These are phyloP conservation scores for Parachaetomium inaequale DNA, from an alignment of 495 filamentous ascomycete genomes.

Conservation along the genomic window DNA sequence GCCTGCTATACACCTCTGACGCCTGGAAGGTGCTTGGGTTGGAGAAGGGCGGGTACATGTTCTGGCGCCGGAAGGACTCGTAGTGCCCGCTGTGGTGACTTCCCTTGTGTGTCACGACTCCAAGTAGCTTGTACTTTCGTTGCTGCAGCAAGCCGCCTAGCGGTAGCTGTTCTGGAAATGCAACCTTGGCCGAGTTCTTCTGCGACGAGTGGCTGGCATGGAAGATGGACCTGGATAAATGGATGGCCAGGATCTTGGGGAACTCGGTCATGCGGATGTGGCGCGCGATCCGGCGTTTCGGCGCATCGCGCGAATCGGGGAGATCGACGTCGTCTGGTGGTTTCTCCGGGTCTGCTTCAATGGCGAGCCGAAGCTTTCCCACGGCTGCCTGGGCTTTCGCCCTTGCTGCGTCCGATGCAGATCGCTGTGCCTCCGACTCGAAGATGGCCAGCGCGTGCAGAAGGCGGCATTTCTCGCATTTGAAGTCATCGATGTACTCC, in stretches of 20 bases:
- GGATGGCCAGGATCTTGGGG: conserved; percentile 84
- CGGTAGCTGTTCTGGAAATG: conserved; percentile 79
- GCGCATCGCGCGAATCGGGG: conserved; percentile 68
- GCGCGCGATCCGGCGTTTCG: conserved; percentile 77
- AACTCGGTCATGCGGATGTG: conserved; percentile 81
- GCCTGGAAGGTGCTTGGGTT: conserved; percentile 73
- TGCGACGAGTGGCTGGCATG: conserved; percentile 67
- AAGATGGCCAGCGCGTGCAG: conserved; percentile 57
- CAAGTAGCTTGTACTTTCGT: conserved; percentile 78
- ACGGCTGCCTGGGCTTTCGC: conserved; percentile 46
- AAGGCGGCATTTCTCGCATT: conserved; percentile 89
- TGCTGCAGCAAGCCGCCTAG: conserved; percentile 76
- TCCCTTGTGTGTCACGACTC: conserved; percentile 89
- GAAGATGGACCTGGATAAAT: conserved; percentile 89
- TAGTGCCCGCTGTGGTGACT: conserved; percentile 97
- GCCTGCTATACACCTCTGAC: conserved; percentile 63
- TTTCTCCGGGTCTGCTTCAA: conserved; percentile 74
- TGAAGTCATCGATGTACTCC: conserved; percentile 95
- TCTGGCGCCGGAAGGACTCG: conserved; percentile 92
- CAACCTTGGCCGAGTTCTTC: conserved; percentile 91
- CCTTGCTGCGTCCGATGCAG: conserved; percentile 45
- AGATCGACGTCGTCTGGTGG: conserved; percentile 66
- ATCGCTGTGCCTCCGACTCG: conserved; percentile 38
- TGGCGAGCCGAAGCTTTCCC: conserved; percentile 53
- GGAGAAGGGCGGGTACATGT: conserved; percentile 64